Evolutionary conservation across 2,329 filamentous ascomycete species (phyloP).

Genomic region (Venturiaceae sp.): DNA sequence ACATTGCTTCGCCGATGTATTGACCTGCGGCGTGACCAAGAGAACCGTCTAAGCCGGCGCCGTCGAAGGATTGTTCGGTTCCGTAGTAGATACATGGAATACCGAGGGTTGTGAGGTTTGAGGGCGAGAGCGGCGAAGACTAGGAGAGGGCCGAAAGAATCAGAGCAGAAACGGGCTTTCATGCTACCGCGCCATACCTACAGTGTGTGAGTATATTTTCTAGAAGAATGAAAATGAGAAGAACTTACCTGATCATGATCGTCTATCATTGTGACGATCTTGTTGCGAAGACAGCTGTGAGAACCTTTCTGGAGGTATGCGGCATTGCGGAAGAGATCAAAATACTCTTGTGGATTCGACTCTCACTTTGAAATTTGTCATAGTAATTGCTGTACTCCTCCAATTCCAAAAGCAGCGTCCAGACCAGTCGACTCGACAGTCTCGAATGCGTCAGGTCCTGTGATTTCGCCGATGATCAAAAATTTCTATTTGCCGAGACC

Average conservation of each 20-base stretch:
- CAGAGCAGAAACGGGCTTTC: constrained; percentile 15
- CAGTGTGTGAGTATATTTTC: background rate
- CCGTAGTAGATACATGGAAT: constrained; percentile 20
- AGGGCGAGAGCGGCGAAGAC: constrained; percentile 12
- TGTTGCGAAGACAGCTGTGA: constrained; percentile 15
- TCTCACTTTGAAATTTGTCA: constrained; percentile 14
- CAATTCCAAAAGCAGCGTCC: constrained; percentile 17
- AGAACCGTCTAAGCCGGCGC: constrained; percentile 2
- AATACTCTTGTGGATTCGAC: constrained; percentile 10
- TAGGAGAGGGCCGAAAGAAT: constrained; percentile 9
- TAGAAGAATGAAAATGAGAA: background rate
- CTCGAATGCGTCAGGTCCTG: constrained; percentile 12
- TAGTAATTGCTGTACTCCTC: constrained; percentile 13
- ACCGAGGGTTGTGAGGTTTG: constrained; percentile 15
- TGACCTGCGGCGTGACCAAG: constrained; percentile 10
- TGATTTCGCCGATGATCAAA: constrained; percentile 15
- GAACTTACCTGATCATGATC: constrained; percentile 11
- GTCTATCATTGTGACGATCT: constrained; percentile 16
- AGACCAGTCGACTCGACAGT: constrained; percentile 14
- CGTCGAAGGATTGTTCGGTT: constrained; percentile 16
- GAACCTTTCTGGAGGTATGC: constrained; percentile 11
- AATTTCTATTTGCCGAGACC: constrained; percentile 14
- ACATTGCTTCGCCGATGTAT: constrained; percentile 18
- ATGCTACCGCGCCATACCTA: constrained; percentile 6
- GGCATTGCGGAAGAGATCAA: constrained; percentile 14